These are phyloP conservation scores for Phaffomyces opuntiae DNA, from an alignment of 805 yeast species.

Conservation along the genomic window DNA sequence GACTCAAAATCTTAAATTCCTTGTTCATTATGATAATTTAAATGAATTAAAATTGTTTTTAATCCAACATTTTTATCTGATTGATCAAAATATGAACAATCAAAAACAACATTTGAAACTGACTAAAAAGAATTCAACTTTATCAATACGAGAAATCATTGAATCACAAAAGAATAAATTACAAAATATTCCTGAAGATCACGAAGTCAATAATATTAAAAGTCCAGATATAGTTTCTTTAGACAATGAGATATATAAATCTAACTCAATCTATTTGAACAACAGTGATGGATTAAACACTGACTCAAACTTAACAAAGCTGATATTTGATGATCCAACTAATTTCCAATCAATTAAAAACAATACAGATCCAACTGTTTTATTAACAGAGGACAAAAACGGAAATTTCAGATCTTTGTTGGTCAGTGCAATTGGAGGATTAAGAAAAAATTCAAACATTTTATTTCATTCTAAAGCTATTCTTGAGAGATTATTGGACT, in stretches of 20 bases:
- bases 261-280: slow-evolving; percentile 21
- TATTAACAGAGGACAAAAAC: slow-evolving; percentile 11
- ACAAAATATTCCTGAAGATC: not conserved
- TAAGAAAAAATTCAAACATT: slow-evolving; percentile 32
- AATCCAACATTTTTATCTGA: slow-evolving; percentile 31
- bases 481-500: slow-evolving; percentile 9
- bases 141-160: slow-evolving; percentile 19
- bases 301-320: slow-evolving; percentile 3
- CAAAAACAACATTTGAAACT: slow-evolving; percentile 15
- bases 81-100: slow-evolving; percentile 16
- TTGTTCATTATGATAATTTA: slow-evolving; percentile 58
- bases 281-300: slow-evolving; percentile 12
- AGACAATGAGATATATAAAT: slow-evolving; percentile 7
- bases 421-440: slow-evolving; percentile 35
- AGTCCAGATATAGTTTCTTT: slow-evolving; percentile 1
- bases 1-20: slow-evolving; percentile 32
- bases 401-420: slow-evolving; percentile 22
- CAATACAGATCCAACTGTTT: slow-evolving; percentile 32
- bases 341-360: slow-evolving; percentile 27
- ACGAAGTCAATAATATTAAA: not conserved
- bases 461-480: slow-evolving; percentile 8
- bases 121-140: slow-evolving; percentile 16
- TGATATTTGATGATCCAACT: slow-evolving; percentile 30
- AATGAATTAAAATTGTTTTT: slow-evolving; percentile 44
- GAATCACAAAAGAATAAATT: slow-evolving; percentile 2